Conservation (phyloP, 257 asterid species). For the Gentiana straminea region DNA sequence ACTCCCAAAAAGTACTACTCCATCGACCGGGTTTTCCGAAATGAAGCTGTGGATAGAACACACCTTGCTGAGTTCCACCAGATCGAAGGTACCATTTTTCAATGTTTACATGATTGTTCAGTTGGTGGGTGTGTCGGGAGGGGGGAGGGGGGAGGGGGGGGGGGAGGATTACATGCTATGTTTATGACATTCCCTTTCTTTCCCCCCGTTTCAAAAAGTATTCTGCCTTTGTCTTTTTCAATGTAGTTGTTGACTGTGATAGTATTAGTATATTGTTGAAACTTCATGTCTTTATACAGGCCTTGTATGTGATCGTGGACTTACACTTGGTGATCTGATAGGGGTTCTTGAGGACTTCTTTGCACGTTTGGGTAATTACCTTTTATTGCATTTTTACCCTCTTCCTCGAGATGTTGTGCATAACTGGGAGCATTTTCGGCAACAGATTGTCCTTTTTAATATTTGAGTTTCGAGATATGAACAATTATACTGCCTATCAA, state of each 20-base stretch:
- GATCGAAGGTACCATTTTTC: conserved; percentile 67
- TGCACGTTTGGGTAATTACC: conserved; percentile 63
- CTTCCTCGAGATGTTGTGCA: background rate
- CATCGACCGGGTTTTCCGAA: conserved; percentile 93
- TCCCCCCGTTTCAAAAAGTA: no score
- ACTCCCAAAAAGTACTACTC: conserved; percentile 86
- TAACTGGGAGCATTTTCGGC: no score
- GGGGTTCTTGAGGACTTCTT: conserved; percentile 91
- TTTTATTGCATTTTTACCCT: background rate
- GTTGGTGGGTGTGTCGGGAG: no score
- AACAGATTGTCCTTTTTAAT: background rate
- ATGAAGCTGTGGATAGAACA: conserved; percentile 96
- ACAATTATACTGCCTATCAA: background rate
- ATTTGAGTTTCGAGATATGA: background rate
- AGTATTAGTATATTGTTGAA: background rate
- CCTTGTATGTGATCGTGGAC: conserved; percentile 83
- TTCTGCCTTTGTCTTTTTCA: no score
- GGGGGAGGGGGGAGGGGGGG: no score
- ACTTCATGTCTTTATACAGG: conserved; percentile 35
- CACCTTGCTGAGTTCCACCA: conserved; percentile 99
- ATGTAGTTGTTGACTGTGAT: background rate
- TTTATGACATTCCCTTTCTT: no score
- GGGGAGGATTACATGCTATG: no score
- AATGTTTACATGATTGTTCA: background rate
- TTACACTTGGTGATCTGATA: conserved; percentile 85